Evolutionary conservation across 2,329 filamentous ascomycete species (phyloP).

Genomic region (Arthrobotrys pseudoclavata): DNA sequence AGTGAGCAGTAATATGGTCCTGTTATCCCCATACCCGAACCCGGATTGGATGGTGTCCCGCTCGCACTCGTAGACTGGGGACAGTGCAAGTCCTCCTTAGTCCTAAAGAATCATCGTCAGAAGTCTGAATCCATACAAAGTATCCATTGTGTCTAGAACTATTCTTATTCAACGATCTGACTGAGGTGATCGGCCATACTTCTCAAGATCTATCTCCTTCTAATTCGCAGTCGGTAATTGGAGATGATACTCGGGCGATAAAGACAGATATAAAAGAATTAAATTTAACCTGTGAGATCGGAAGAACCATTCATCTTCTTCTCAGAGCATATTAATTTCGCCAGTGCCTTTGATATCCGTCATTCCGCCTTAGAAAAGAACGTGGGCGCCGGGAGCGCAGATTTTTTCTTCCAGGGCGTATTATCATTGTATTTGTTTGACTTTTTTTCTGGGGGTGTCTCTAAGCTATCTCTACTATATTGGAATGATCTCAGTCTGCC

Average conservation of each 20-base stretch:
- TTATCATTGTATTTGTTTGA: slow-evolving; percentile 5
- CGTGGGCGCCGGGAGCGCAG: not conserved
- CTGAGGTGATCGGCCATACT: slow-evolving; percentile 31
- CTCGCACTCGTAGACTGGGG: not conserved
- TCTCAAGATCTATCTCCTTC: not conserved
- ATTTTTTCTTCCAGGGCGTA: slow-evolving; percentile 16
- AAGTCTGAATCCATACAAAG: not conserved
- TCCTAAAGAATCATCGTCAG: slow-evolving; percentile 12
- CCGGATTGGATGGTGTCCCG: not conserved
- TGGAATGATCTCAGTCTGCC: slow-evolving; percentile 19
- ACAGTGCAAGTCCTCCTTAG: slow-evolving; percentile 17
- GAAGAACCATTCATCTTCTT: not conserved
- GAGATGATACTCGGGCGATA: not conserved
- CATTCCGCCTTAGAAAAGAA: not conserved
- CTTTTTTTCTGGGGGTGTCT: slow-evolving; percentile 5
- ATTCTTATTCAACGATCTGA: slow-evolving; percentile 24
- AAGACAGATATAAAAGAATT: slow-evolving; percentile 10
- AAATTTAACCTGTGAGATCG: not conserved
- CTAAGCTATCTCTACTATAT: not conserved
- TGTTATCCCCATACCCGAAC: not conserved
- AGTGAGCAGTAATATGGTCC: not conserved
- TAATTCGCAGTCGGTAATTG: not conserved
- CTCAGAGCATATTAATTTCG: not conserved
- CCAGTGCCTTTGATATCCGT: not conserved
- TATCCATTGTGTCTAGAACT: not conserved